Evolutionary conservation across 176 grass and related monocot genomes (phyloP).

Genomic region (Areca catechu): DNA sequence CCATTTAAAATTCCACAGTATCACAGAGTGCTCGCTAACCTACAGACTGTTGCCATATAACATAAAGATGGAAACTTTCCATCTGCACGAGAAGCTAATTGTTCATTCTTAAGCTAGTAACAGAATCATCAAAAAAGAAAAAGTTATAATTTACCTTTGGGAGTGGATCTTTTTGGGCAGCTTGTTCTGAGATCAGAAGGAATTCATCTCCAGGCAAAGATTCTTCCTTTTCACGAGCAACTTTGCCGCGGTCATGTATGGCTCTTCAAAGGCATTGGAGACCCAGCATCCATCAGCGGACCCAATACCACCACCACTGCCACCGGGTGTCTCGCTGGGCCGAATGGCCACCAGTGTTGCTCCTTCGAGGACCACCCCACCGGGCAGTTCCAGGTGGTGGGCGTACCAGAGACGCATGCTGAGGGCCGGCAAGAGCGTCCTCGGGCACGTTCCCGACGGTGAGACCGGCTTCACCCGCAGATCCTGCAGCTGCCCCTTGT

Average conservation of each 20-base stretch:
- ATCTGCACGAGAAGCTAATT: no score
- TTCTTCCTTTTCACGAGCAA: constrained; percentile 67
- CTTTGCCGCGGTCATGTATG: constrained; percentile 48
- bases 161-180: no score
- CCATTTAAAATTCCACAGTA: no score
- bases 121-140: no score
- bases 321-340: constrained; percentile 44
- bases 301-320: constrained; percentile 8
- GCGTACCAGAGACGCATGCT: constrained; percentile 87
- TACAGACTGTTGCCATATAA: no score
- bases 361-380: constrained; percentile 58
- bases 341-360: constrained; percentile 80
- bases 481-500: constrained; percentile 52
- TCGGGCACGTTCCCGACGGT: constrained; percentile 39
- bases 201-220: constrained; percentile 91
- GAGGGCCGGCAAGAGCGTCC: constrained; percentile 79
- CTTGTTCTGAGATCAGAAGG: constrained; percentile 39
- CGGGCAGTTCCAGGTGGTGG: constrained; percentile 50
- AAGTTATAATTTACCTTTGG: no score
- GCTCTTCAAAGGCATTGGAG: constrained; percentile 75
- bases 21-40: no score
- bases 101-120: no score
- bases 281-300: constrained; percentile 43
- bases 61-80: no score
- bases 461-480: constrained; percentile 49